Evolutionary conservation across 805 yeast species (phyloP), one percentile per base, ranked within the genome.

Genomic region (Kazachstania kunashirensis): DNA sequence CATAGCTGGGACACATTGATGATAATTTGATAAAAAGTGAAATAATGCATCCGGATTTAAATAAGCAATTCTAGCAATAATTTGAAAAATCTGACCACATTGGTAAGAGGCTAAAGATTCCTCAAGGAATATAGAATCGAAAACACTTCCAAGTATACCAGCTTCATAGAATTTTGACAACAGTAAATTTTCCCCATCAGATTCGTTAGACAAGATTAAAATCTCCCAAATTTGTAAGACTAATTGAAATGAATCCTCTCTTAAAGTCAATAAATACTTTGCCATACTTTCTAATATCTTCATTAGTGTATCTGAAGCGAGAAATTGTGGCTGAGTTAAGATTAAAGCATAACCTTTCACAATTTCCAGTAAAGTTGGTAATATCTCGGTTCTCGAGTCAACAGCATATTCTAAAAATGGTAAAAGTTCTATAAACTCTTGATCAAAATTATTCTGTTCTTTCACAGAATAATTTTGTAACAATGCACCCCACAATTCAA

Each of bases 401-500:
- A 89, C 64, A 1, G 81, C 84, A 38, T 68, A 64, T 8, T 75
- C 64, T 21, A 79, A 57, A 43, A 73, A 59, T 7, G 71, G 73
- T 43, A 80, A 68, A 13, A 71, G 47, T 13, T 62, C 61, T 3
- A 67, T 38, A 19, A 82, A 55, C 25, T 63, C 65, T 11, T 59
- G 54, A 21, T 59, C 59, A 3, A 57, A 46, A 4, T 39, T 34
- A n/a, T 40, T 36, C 12, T 40, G 38, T 21, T 52, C 55, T 11
- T 51, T 43, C 1, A 38, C 27, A 1, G 89, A 83, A 36, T 71
- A 71, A 42, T 77, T 75, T 43, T 75, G 82, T 35, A 85, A 53
- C 2, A 82, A 55, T 1, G 79, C 66, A n/a, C 71, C 64, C 95
- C 95, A 85, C 29, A 88, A 63, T 39, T 84, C 94, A 51, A 73